Percentiles rank a stretch among this genome's conserved stretches.
Evolutionary conservation across 768 basidiomycete species (phyloP).

Genomic region (Collybia mongolica): DNA sequence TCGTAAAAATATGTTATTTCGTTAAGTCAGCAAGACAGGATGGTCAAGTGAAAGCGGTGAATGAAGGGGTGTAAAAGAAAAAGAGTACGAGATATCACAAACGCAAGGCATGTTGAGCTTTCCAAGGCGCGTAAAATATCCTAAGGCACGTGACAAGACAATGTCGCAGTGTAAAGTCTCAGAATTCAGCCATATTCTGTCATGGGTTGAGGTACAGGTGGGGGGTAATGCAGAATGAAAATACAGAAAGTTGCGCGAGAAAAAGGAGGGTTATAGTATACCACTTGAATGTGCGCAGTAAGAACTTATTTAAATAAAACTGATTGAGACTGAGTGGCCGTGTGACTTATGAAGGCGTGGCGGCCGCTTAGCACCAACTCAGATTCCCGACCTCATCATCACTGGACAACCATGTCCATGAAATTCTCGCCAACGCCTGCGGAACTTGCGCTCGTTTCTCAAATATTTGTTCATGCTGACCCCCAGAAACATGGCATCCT

Average conservation of each 20-base stretch:
- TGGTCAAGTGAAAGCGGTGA: constrained; percentile 10
- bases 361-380: neutral
- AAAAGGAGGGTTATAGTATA: too few relatives aligned
- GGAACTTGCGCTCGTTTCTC: constrained; percentile 61
- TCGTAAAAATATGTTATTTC: constrained; percentile 18
- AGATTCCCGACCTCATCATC: constrained; percentile 9
- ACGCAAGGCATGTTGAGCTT: constrained; percentile 6
- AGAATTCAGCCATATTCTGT: neutral
- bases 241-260: neutral
- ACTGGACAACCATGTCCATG: constrained; percentile 37
- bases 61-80: constrained; percentile 17
- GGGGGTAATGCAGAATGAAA: neutral
- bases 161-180: neutral
- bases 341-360: neutral
- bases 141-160: neutral
- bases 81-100: constrained; percentile 4
- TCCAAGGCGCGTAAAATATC: neutral
- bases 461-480: constrained; percentile 75
- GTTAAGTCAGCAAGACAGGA: constrained; percentile 9
- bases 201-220: neutral
- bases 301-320: too few relatives aligned
- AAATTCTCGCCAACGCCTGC: constrained; percentile 45
- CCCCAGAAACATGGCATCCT: constrained; percentile 78
- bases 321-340: neutral
- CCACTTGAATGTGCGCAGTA: too few relatives aligned